Evolutionary conservation across 2,329 filamentous ascomycete genomes (phyloP), one percentile per base, ranked within the genome.

Genomic region (Fusarium sarcochroum): DNA sequence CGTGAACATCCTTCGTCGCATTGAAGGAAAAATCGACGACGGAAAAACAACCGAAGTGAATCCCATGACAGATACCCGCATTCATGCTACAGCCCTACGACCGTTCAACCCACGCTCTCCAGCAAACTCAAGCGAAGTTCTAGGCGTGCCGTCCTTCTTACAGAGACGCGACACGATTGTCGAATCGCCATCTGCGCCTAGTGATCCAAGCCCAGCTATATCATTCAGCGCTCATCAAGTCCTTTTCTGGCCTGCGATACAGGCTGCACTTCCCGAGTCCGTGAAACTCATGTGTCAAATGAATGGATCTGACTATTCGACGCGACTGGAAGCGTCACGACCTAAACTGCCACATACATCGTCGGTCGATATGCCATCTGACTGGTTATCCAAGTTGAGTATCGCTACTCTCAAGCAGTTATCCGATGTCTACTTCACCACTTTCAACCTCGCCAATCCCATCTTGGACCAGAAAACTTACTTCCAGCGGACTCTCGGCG

Each of bases 381-480:
- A 54, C 6, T 69, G 66, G 67, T 17, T 70, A 0, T 63, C 63
- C 0, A 47, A 58, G 0, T 1, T 69, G 0, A 69, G 67, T 1
- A 51, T 69, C 1, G 49, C 66, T 7, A 68, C 58, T 1, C 5
- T 69, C 3, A 69, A 70, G 3, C 51, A 69, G 15, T 4, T 69
- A 2, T 70, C 66, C 4, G 67, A 70, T 18, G 47, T 69, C 4
- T 69, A 68, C 11, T 69, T 69, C 7, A 56, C 67, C 0, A 69
- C 67, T 0, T 69, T 69, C 0, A 69, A 69, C 1, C 47, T 69
- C 0, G 67, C 66, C 0, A 69, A 54, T 3, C 67, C 67, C 0
- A 70, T 69, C 0, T 8, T 69, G 5, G 67, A 69, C 2, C 67
- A 70, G 1, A 70, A 70, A 53, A 70, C 63, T 1, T 69, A 70